Evolutionary conservation across 2,329 filamentous ascomycete species (phyloP).

Genomic region (Aquanectria penicillioides): DNA sequence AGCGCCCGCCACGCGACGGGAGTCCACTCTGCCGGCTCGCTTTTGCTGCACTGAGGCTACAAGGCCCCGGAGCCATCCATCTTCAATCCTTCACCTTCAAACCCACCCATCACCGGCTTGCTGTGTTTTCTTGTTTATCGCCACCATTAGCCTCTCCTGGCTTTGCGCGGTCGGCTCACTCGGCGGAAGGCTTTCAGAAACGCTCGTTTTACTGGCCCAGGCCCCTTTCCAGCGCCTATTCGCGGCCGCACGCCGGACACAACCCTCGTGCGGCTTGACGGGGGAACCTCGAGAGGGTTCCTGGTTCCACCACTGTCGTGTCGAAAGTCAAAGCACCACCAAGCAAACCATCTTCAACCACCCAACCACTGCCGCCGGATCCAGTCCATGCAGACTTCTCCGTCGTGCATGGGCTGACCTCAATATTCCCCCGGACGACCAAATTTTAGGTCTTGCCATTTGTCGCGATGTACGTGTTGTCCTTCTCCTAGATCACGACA

Average conservation of each 20-base stretch:
- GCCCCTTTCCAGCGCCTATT: neutral
- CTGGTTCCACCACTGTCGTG: constrained; percentile 31
- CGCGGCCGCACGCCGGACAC: constrained; percentile 26
- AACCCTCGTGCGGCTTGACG: constrained; percentile 21
- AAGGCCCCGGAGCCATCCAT: too few species aligned
- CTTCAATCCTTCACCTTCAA: constrained; percentile 27
- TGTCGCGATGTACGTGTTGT: constrained; percentile 36
- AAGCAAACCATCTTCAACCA: constrained; percentile 10
- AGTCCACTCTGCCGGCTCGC: constrained; percentile 6
- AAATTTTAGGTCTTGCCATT: constrained; percentile 26
- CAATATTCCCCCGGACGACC: constrained; percentile 18
- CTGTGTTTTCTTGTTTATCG: constrained; percentile 4
- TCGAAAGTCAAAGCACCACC: constrained; percentile 27
- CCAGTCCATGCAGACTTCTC: constrained; percentile 12
- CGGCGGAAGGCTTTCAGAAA: neutral
- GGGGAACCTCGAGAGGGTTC: constrained; percentile 23
- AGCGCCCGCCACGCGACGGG: constrained; percentile 18
- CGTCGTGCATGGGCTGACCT: constrained; percentile 33
- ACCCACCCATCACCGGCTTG: constrained; percentile 13
- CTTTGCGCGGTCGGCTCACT: constrained; percentile 4
- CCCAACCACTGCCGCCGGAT: constrained; percentile 4
- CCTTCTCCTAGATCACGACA: neutral
- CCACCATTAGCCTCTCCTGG: neutral
- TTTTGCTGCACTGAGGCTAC: constrained; percentile 21
- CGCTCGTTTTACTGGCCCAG: neutral